These are phyloP conservation scores for Neospora caninum DNA, from an alignment of 169 alveolate species.

Conservation along the genomic window DNA sequence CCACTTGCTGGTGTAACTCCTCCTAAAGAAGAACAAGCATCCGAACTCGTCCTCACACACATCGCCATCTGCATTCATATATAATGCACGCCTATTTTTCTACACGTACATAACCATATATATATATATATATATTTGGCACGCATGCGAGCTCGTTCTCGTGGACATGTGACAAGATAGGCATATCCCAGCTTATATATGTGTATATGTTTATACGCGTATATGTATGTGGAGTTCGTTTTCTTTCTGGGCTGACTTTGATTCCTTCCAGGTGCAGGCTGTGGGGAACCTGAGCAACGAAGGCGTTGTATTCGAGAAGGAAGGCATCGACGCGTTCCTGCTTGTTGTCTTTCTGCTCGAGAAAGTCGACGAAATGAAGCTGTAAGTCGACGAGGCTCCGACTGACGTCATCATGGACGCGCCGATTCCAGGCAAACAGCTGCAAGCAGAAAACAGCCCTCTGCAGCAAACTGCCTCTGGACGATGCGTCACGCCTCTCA, in stretches of 20 bases:
- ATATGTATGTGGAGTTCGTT: too few species aligned
- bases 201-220: too few species aligned
- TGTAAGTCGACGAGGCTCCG: slow-evolving; percentile 20
- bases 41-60: too few species aligned
- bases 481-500: too few species aligned
- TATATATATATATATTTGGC: too few species aligned
- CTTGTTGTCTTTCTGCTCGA: background rate
- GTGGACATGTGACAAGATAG: too few species aligned
- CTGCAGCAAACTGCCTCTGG: too few species aligned
- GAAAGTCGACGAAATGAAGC: background rate
- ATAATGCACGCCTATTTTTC: too few species aligned
- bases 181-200: too few species aligned
- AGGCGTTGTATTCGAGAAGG: slow-evolving; percentile 10
- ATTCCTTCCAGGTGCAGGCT: slow-evolving; percentile 10
- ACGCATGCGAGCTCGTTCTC: too few species aligned
- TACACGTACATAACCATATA: too few species aligned
- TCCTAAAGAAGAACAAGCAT: background rate
- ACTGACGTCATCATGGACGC: background rate
- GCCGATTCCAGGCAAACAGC: slow-evolving; percentile 14
- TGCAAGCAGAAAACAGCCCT: background rate
- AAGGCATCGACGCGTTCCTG: slow-evolving; percentile 12
- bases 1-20: slow-evolving; percentile 14
- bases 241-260: background rate
- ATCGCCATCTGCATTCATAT: too few species aligned
- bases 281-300: background rate